Evolutionary conservation across 2,329 filamentous ascomycete genomes (phyloP).

Genomic region (Fusarium oxysporum): DNA sequence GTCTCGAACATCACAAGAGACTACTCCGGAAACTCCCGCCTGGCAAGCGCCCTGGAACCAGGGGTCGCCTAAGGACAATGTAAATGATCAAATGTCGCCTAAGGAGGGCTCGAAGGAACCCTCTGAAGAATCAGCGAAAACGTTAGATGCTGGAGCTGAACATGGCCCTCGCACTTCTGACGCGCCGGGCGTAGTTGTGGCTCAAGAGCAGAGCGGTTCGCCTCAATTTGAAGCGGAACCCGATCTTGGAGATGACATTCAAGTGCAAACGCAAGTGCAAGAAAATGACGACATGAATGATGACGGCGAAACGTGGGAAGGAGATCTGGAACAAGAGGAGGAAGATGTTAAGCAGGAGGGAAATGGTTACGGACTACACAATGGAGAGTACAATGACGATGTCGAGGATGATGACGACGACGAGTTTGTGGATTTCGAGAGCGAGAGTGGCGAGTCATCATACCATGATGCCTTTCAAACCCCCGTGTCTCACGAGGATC

Average conservation of each 20-base stretch:
- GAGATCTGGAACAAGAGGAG: slow-evolving; percentile 13
- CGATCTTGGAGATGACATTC: slow-evolving; percentile 27
- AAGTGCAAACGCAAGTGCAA: not conserved
- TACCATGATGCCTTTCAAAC: slow-evolving; percentile 72
- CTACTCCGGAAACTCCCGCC: slow-evolving; percentile 34
- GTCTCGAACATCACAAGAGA: slow-evolving; percentile 31
- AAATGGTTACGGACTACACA: slow-evolving; percentile 41
- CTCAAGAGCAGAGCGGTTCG: not conserved
- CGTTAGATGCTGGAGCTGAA: slow-evolving; percentile 15
- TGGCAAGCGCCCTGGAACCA: slow-evolving; percentile 34
- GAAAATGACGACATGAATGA: slow-evolving; percentile 51
- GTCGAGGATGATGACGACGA: slow-evolving; percentile 47
- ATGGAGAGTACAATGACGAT: slow-evolving; percentile 41
- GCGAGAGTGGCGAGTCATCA: slow-evolving; percentile 72
- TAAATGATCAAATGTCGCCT: slow-evolving; percentile 11
- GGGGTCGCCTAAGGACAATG: slow-evolving; percentile 17
- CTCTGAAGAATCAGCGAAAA: slow-evolving; percentile 16
- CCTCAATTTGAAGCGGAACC: slow-evolving; percentile 9
- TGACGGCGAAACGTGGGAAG: slow-evolving; percentile 29
- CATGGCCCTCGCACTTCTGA: slow-evolving; percentile 2
- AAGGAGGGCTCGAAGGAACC: slow-evolving; percentile 7
- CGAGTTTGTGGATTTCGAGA: slow-evolving; percentile 58
- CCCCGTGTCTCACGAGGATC: slow-evolving; percentile 85
- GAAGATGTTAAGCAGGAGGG: slow-evolving; percentile 24
- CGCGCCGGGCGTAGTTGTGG: not conserved